These are phyloP conservation scores for Aspergillus ochraceoroseus DNA, from an alignment of 2,329 filamentous ascomycete genomes.

Conservation along the genomic window DNA sequence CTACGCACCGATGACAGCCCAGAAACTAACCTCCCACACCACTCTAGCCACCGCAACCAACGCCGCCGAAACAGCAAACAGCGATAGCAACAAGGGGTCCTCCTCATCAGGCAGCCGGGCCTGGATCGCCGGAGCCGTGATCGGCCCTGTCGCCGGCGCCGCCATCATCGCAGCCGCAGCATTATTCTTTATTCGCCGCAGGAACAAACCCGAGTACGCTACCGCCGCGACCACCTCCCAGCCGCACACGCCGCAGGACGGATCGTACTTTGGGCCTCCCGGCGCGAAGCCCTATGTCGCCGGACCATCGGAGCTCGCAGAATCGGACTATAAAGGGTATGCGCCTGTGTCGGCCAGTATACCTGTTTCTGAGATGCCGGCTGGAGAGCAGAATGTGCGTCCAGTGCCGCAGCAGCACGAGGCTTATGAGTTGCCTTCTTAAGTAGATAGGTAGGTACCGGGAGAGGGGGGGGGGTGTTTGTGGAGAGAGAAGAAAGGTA, in stretches of 20 bases:
- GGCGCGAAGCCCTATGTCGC: too few relatives aligned
- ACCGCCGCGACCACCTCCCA: too few relatives aligned
- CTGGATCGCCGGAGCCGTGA: constrained; percentile 3
- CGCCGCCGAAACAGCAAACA: not conserved
- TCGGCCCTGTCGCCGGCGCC: constrained; percentile 1
- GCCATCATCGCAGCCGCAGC: constrained; percentile 2
- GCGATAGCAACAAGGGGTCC: not conserved
- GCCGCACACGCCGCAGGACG: not conserved
- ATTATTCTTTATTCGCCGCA: constrained; percentile 3
- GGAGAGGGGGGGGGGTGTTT: too few relatives aligned
- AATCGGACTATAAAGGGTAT: too few relatives aligned
- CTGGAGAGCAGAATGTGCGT: too few relatives aligned
- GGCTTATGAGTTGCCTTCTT: too few relatives aligned
- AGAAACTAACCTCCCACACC: not conserved
- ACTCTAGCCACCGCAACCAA: not conserved
- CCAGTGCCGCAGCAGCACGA: too few relatives aligned
- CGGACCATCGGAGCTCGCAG: too few relatives aligned
- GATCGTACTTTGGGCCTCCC: not conserved
- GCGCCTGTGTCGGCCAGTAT: too few relatives aligned
- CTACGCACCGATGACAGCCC: not conserved
- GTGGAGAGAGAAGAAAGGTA: too few relatives aligned
- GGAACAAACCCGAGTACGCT: not conserved
- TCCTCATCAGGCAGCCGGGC: not conserved
- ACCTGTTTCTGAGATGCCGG: too few relatives aligned
- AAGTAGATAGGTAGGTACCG: too few relatives aligned